Evolutionary conservation across 192 early-diverging fungal species (phyloP).

Genomic region (Endogone sp.): DNA sequence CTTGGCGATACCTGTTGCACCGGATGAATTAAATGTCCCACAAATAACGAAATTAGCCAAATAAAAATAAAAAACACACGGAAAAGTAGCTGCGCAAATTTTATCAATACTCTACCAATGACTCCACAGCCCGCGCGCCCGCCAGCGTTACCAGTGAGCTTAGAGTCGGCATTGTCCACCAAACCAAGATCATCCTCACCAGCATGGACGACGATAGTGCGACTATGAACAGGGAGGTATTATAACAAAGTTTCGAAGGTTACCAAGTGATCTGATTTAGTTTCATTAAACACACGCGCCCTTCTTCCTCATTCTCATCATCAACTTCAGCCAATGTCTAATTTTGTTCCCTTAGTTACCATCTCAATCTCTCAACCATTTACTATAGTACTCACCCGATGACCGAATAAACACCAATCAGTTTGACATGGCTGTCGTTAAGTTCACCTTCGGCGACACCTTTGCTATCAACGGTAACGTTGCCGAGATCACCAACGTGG

Average conservation of each 20-base stretch:
- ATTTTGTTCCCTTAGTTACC: too few relatives aligned
- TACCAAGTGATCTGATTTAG: too few relatives aligned
- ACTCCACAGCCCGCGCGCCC: conserved; percentile 86
- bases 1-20: background rate
- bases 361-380: too few relatives aligned
- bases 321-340: too few relatives aligned
- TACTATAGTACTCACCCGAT: conserved; percentile 73
- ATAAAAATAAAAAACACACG: background rate
- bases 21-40: background rate
- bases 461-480: conserved; percentile 54
- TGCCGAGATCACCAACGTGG: conserved; percentile 92
- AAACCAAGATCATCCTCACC: conserved; percentile 83
- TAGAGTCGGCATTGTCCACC: conserved; percentile 67
- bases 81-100: background rate
- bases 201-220: conserved; percentile 83
- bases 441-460: conserved; percentile 52
- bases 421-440: conserved; percentile 61
- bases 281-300: background rate
- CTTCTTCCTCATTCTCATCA: background rate
- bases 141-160: conserved; percentile 85
- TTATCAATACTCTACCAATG: conserved; percentile 58
- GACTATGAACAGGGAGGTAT: too few relatives aligned
- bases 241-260: too few relatives aligned
- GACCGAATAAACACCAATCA: conserved; percentile 71
- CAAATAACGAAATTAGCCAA: background rate